These are phyloP conservation scores for Vishniacozyma victoriae DNA, from an alignment of 768 basidiomycete species.

Conservation along the genomic window DNA sequence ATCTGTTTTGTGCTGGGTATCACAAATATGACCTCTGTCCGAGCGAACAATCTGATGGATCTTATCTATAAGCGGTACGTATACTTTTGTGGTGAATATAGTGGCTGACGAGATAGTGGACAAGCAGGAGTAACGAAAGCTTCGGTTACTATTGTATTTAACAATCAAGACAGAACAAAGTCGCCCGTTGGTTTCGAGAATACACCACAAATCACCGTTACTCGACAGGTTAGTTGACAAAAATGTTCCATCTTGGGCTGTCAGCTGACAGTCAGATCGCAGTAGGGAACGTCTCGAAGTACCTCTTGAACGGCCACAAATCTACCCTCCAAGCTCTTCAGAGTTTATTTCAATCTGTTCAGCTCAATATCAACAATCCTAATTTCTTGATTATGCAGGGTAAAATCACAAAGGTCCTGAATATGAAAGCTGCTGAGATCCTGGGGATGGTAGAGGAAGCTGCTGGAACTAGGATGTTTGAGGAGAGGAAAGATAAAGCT, in stretches of 20 bases:
- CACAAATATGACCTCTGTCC: constrained; percentile 67
- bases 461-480: constrained; percentile 97
- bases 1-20: constrained; percentile 98
- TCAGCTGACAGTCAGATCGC: constrained; percentile 61
- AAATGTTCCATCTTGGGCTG: not conserved
- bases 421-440: constrained; percentile 97
- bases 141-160: constrained; percentile 96
- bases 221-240: constrained; percentile 66
- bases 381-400: constrained; percentile 99
- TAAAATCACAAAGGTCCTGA: constrained; percentile 95
- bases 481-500: constrained; percentile 95
- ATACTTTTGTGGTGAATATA: not conserved
- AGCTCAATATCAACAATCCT: constrained; percentile 98
- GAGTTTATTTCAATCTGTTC: constrained; percentile 89
- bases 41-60: constrained; percentile 78
- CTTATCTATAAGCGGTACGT: constrained; percentile 86
- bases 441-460: constrained; percentile 98
- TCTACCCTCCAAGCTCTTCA: constrained; percentile 77
- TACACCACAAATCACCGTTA: constrained; percentile 86
- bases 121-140: constrained; percentile 96
- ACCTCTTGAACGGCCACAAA: constrained; percentile 93
- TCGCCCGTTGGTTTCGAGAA: constrained; percentile 78
- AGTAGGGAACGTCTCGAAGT: constrained; percentile 87
- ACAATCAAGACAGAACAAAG: constrained; percentile 82
- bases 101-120: constrained; percentile 50